phyloP scores from a whole-genome alignment of 176 grass and related monocot genomes.

The Triticum monococcum region DNA sequence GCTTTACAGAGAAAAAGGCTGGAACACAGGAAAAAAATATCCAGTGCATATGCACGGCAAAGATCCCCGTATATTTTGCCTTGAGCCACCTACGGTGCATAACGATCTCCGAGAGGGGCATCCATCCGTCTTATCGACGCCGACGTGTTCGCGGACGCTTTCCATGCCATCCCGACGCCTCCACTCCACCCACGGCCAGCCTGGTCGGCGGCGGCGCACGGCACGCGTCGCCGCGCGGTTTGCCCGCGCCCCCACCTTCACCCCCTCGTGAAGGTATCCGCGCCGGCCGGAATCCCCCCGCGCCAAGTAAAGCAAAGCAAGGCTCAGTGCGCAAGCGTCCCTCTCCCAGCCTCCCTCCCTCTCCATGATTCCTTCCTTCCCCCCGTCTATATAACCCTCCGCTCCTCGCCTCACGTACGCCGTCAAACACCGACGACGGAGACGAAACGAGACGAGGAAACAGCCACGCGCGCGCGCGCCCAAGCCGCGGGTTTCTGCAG shows the following conservation, averaged over 20 bases:
- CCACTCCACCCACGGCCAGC: neutral
- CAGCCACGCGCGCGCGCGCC: neutral
- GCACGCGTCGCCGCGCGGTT: conserved; percentile 36
- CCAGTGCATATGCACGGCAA: no score
- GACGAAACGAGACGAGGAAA: neutral
- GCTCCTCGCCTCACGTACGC: neutral
- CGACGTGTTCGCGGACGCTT: conserved; percentile 19
- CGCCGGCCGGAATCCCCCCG: conserved; percentile 49
- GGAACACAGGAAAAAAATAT: no score
- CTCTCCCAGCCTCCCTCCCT: neutral
- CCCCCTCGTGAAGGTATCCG: conserved; percentile 27
- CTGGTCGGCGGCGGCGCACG: conserved; percentile 26
- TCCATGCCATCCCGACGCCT: conserved; percentile 18
- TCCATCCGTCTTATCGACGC: neutral
- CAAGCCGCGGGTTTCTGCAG: neutral
- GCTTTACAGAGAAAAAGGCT: no score
- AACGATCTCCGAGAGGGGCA: neutral
- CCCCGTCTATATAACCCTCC: conserved; percentile 38
- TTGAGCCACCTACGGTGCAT: neutral
- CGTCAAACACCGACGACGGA: neutral
- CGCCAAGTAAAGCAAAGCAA: conserved; percentile 58
- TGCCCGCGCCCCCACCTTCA: conserved; percentile 17
- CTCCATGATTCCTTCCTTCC: neutral
- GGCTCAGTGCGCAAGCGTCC: neutral
- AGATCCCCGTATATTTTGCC: neutral